Conservation (phyloP, 192 early-diverging fungal species). For the Kickxella alabastrina region DNA sequence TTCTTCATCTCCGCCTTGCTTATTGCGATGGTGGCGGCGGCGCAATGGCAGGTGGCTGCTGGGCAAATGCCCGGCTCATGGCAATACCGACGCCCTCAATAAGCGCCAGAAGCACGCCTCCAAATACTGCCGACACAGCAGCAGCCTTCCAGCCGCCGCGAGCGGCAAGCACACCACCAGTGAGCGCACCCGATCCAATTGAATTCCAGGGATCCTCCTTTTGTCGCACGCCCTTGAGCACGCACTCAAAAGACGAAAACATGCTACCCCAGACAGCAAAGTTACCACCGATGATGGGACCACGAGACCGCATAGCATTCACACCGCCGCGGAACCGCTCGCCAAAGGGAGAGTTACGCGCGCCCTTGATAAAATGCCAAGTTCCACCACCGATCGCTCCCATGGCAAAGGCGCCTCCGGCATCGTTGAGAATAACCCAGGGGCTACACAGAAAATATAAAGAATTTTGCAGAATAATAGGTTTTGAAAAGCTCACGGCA, state of each 20-base stretch:
- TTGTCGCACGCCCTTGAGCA: constrained; percentile 85
- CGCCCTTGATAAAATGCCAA: constrained; percentile 98
- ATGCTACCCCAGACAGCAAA: constrained; percentile 99
- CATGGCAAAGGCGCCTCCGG: constrained; percentile 89
- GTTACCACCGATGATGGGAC: constrained; percentile 93
- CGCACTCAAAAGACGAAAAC: constrained; percentile 97
- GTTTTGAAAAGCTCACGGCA: too few species aligned
- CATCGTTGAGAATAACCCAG: constrained; percentile 82
- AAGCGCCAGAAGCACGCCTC: constrained; percentile 86
- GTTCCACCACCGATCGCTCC: constrained; percentile 93
- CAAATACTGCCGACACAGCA: constrained; percentile 81
- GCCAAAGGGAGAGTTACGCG: constrained; percentile 94
- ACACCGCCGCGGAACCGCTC: constrained; percentile 88
- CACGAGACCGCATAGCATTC: constrained; percentile 85
- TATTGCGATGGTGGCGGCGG: constrained; percentile 31
- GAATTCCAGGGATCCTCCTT: constrained; percentile 99
- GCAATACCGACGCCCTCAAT: constrained; percentile 94
- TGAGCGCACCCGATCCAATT: constrained; percentile 89
- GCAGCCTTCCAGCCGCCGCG: constrained; percentile 75
- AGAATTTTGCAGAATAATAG: too few species aligned
- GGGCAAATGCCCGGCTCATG: constrained; percentile 64
- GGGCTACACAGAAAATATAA: constrained; percentile 50
- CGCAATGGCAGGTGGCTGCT: constrained; percentile 55
- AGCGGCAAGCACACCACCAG: constrained; percentile 91
- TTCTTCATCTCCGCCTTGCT: too few species aligned